Evolutionary conservation across 345 rosid genomes (phyloP).

Genomic region (Dipteronia sinensis): DNA sequence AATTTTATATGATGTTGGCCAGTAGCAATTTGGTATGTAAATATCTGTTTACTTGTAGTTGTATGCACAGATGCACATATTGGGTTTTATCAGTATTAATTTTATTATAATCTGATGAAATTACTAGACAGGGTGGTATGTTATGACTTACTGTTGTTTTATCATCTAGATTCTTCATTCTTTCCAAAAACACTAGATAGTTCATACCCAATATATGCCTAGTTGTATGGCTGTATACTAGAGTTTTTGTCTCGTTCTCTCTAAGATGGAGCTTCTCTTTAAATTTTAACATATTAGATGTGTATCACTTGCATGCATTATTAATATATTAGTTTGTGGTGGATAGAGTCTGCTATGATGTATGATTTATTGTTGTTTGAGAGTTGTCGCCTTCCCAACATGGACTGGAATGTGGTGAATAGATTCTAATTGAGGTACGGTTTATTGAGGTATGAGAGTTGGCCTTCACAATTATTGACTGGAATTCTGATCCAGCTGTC

Average conservation of each 20-base stretch:
- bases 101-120: background rate
- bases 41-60: background rate
- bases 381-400: background rate
- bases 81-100: background rate
- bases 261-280: background rate
- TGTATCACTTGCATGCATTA: background rate
- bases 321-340: too few species aligned
- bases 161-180: background rate
- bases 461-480: background rate
- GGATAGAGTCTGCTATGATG: background rate
- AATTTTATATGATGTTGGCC: background rate
- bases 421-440: background rate
- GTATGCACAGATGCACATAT: background rate
- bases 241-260: background rate
- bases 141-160: background rate
- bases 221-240: background rate
- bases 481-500: background rate
- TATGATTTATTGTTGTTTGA: background rate
- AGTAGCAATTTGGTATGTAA: background rate
- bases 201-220: background rate
- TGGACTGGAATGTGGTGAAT: background rate
- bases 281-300: background rate
- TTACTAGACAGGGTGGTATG: background rate
- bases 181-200: background rate
- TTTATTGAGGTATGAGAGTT: background rate